A percentile compares a stretch with the other conserved stretches of the same genome.
Conservation (phyloP, 73 alveolate genomes). For the Symbiodinium natans region DNA sequence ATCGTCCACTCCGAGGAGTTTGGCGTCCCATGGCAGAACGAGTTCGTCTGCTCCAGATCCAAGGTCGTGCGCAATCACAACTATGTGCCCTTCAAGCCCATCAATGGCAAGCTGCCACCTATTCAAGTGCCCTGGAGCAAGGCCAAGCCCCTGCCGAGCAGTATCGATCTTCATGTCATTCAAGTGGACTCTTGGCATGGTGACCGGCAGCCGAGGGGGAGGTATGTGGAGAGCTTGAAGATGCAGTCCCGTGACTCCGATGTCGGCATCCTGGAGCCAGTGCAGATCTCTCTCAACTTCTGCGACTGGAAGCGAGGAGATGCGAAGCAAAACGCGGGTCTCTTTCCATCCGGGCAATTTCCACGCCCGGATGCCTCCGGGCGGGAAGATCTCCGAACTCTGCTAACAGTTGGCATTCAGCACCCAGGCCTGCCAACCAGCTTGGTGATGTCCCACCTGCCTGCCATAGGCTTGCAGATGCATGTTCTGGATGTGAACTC, state of each 20-base stretch:
- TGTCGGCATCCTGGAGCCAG: slow-evolving; percentile 23
- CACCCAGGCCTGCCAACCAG: slow-evolving; percentile 10
- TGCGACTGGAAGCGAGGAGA: slow-evolving; percentile 45
- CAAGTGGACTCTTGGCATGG: slow-evolving; percentile 30
- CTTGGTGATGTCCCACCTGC: slow-evolving; percentile 6
- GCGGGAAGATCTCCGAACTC: not conserved
- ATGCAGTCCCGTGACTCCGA: slow-evolving; percentile 26
- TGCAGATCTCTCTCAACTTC: slow-evolving; percentile 17
- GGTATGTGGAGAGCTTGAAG: not conserved
- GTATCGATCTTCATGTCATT: slow-evolving; percentile 15
- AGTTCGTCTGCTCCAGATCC: slow-evolving; percentile 33
- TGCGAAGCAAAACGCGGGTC: not conserved
- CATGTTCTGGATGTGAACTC: slow-evolving; percentile 47
- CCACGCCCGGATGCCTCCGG: not conserved
- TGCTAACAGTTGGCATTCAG: slow-evolving; percentile 21
- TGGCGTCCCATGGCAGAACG: slow-evolving; percentile 34
- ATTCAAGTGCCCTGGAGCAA: slow-evolving; percentile 18
- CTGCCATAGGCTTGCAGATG: not conserved
- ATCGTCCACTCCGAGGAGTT: not conserved
- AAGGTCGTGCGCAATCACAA: not conserved
- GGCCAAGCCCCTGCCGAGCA: not conserved
- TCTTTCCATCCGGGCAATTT: not conserved
- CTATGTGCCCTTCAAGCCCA: slow-evolving; percentile 22
- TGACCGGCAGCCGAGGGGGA: not conserved
- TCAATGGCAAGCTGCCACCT: slow-evolving; percentile 53